These are phyloP conservation scores for Akanthomyces muscarius DNA, from an alignment of 2,329 filamentous ascomycete species.

Conservation along the genomic window DNA sequence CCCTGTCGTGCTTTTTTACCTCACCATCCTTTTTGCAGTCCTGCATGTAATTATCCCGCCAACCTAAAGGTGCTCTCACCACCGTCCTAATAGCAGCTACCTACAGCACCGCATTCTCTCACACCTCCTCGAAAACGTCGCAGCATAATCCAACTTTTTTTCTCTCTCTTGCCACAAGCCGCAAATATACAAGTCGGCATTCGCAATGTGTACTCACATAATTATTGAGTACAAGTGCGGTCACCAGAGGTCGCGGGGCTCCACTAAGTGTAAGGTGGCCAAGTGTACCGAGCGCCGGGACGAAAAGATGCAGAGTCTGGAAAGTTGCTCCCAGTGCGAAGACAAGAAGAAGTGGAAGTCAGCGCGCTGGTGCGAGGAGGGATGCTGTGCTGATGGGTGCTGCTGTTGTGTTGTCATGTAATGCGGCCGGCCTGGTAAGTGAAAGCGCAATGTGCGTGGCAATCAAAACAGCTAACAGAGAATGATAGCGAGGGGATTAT, in stretches of 20 bases:
- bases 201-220: slow-evolving; percentile 32
- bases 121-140: neutral
- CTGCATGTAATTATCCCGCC: neutral
- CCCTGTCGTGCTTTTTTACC: too few relatives aligned
- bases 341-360: slow-evolving; percentile 28
- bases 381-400: slow-evolving; percentile 25
- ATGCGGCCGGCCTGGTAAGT: slow-evolving; percentile 1
- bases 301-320: slow-evolving; percentile 28
- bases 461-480: neutral
- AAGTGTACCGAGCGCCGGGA: slow-evolving; percentile 30
- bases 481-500: neutral
- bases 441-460: neutral
- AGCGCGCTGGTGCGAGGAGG: slow-evolving; percentile 35
- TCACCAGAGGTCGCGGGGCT: slow-evolving; percentile 33
- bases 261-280: slow-evolving; percentile 33
- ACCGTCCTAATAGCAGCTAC: neutral
- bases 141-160: neutral
- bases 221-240: slow-evolving; percentile 35
- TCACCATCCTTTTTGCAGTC: neutral
- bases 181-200: neutral
- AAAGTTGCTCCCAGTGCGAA: slow-evolving; percentile 35
- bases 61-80: neutral
- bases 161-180: neutral
- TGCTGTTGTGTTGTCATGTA: slow-evolving; percentile 13
- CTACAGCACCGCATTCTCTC: neutral